phyloP scores from a whole-genome alignment of 2,329 filamentous ascomycete genomes.

The Aureobasidium sp. region DNA sequence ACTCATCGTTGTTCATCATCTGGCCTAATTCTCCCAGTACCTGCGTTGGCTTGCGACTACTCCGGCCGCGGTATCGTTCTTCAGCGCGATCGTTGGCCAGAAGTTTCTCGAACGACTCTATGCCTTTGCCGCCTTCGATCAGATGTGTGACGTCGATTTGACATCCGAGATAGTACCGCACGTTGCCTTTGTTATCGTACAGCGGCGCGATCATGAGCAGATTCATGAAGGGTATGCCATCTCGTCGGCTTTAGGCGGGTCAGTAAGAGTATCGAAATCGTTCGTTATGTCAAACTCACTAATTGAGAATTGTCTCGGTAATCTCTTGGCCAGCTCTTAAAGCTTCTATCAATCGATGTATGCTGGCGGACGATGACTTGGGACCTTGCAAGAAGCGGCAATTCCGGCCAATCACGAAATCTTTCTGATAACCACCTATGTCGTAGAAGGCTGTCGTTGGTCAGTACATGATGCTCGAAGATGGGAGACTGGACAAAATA shows the following conservation, averaged over 20 bases:
- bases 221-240: slow-evolving; percentile 35
- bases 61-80: slow-evolving; percentile 20
- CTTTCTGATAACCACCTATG: slow-evolving; percentile 34
- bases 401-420: slow-evolving; percentile 37
- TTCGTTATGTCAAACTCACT: slow-evolving; percentile 17
- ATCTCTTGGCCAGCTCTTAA: slow-evolving; percentile 33
- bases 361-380: slow-evolving; percentile 27
- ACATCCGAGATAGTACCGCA: slow-evolving; percentile 33
- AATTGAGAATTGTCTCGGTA: slow-evolving; percentile 38
- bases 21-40: slow-evolving; percentile 24
- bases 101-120: slow-evolving; percentile 30
- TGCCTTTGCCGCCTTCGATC: slow-evolving; percentile 29
- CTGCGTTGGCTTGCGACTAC: slow-evolving; percentile 20
- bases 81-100: slow-evolving; percentile 25
- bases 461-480: neutral
- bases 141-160: slow-evolving; percentile 34
- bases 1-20: slow-evolving; percentile 26
- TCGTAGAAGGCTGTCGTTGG: slow-evolving; percentile 36
- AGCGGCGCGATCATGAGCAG: slow-evolving; percentile 34
- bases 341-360: slow-evolving; percentile 30
- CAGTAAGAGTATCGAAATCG: neutral
- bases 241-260: slow-evolving; percentile 21
- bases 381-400: slow-evolving; percentile 39
- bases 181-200: slow-evolving; percentile 33
- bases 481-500: neutral